Conservation (phyloP, 257 asterid species). For the Coffea canephora region DNA sequence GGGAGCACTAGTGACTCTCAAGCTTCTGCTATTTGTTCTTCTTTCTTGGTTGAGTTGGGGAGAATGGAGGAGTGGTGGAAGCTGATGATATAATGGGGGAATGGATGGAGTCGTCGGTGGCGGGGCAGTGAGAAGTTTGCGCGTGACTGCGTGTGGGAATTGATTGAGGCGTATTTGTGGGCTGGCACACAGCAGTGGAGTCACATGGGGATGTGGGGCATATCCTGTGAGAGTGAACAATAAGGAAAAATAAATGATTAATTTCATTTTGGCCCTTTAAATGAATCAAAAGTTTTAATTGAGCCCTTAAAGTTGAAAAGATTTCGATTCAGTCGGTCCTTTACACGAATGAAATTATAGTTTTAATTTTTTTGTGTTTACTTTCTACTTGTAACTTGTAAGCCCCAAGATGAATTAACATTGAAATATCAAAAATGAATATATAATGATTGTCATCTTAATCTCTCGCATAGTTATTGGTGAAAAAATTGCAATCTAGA, state of each 20-base stretch:
- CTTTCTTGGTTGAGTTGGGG: neutral
- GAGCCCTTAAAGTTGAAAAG: neutral
- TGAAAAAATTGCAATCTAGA: too few species aligned
- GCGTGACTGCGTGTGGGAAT: neutral
- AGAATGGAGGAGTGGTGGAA: neutral
- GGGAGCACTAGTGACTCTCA: neutral
- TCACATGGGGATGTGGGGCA: slow-evolving; percentile 28
- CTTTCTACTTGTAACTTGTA: too few species aligned
- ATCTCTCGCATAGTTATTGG: too few species aligned
- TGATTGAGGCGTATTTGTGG: neutral
- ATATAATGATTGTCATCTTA: neutral
- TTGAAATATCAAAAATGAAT: too few species aligned
- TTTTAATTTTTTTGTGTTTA: too few species aligned
- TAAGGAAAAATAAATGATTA: neutral
- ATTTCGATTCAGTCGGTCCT: neutral
- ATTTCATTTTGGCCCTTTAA: neutral
- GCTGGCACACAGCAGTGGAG: slow-evolving; percentile 37
- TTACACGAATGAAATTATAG: neutral
- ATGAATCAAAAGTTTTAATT: neutral
- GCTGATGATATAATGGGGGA: neutral
- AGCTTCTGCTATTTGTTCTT: neutral
- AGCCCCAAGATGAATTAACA: neutral
- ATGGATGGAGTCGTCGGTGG: neutral
- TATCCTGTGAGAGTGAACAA: neutral
- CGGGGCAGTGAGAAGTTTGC: too few species aligned